Evolutionary conservation across 1,139 yeast genomes (phyloP), one percentile per base, ranked within the genome.

Genomic region (Ogataea hybrid): DNA sequence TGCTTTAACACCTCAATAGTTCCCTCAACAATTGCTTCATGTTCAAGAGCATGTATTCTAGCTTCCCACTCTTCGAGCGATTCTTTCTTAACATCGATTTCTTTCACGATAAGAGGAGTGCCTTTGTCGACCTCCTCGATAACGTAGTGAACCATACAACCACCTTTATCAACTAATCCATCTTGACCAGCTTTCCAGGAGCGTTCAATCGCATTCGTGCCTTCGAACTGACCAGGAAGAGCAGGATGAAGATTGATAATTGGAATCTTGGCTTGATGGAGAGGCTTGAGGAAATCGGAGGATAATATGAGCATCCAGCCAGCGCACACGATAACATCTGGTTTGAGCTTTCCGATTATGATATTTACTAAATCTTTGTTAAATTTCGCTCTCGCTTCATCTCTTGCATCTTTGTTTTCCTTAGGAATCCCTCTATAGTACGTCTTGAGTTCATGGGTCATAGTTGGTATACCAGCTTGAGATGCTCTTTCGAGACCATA

Each of bases 221-320:
- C 98, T 47, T 92, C 97, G 69, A 92, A 92, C 3, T 90, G 90
- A 18, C 96, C 96, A 2, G 98, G 98, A 44, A 92, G 75, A 0
- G 98, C 97, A 3, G 98, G 98, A 62, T 92, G 98, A 47, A 92
- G 69, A 59, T 92, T 92, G 57, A 92, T 89, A 49, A 92, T 89
- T 22, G 89, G 84, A 25, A 89, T 75, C 1, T 75, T 71, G 3
- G 75, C 78, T 7, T 72, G 63, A 41, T 71, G 79, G 35, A 90
- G 66, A 2, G 92, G 90, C 35, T 70, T 68, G 50, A 92, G 70
- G 48, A 87, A 88, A 14, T 77, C 71, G 2, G 89, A 82, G 2
- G 96, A 84, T 50, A 92, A 71, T 47, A 92, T 92, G 44, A 92
- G 75, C 92, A 92, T 84, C 97, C 98, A 92, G 2, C 98, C 98